phyloP scores from a whole-genome alignment of 495 filamentous ascomycete species.

The Penicillium maclennaniae region DNA sequence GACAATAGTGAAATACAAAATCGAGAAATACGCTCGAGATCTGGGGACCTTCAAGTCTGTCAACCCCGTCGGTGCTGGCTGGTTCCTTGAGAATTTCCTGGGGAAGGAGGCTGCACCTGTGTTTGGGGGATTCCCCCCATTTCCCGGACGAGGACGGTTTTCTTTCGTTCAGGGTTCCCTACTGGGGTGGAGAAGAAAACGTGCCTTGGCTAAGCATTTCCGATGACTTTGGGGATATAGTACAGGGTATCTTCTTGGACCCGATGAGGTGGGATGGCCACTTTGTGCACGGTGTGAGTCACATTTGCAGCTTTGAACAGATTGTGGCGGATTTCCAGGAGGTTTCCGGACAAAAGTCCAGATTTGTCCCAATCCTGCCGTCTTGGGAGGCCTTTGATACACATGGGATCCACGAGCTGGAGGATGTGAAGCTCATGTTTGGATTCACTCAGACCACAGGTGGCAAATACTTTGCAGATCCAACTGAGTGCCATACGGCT shows the following conservation, averaged over 20 bases:
- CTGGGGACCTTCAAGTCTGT: conserved; percentile 18
- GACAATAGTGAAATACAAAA: conserved; percentile 22
- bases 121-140: conserved; percentile 29
- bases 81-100: conserved; percentile 30
- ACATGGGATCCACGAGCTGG: conserved; percentile 6
- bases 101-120: conserved; percentile 17
- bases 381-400: conserved; percentile 11
- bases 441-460: conserved; percentile 8
- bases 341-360: neutral
- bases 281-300: neutral
- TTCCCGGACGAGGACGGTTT: conserved; percentile 15
- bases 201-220: conserved; percentile 26
- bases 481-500: conserved; percentile 2
- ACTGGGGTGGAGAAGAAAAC: conserved; percentile 27
- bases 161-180: conserved; percentile 16
- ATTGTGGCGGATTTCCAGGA: neutral
- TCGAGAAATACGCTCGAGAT: conserved; percentile 21
- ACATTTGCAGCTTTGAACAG: no score
- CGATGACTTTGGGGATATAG: conserved; percentile 32
- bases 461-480: conserved; percentile 5
- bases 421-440: conserved; percentile 19
- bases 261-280: conserved; percentile 7
- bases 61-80: conserved; percentile 16
- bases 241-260: conserved; percentile 32
- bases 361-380: conserved; percentile 3